Percentiles rank a stretch among this genome's conserved stretches.
Evolutionary conservation across 495 filamentous ascomycete species (phyloP).

Genomic region (Thermochaetoides thermophila): DNA sequence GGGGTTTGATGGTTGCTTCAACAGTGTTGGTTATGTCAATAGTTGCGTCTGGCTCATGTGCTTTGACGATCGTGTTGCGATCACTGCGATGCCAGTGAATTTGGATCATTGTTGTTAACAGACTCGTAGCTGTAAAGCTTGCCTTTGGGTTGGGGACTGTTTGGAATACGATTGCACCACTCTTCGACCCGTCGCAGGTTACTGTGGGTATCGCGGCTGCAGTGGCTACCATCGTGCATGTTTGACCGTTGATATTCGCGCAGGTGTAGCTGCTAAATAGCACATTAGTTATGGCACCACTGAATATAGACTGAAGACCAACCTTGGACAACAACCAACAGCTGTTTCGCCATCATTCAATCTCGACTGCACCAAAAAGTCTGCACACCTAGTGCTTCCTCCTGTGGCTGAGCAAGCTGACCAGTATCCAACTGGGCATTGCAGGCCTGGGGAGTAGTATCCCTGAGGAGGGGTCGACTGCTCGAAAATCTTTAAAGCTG

Average conservation of each 20-base stretch:
- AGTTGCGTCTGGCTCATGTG: no score
- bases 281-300: no score
- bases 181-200: slow-evolving; percentile 16
- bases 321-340: slow-evolving; percentile 24
- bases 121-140: slow-evolving; percentile 13
- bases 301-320: no score
- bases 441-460: slow-evolving; percentile 21
- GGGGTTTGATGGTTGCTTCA: no score
- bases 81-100: slow-evolving; percentile 23
- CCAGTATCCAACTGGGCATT: slow-evolving; percentile 20
- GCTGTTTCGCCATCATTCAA: slow-evolving; percentile 20
- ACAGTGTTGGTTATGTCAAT: no score
- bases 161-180: slow-evolving; percentile 5
- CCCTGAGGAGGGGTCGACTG: slow-evolving; percentile 8
- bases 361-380: slow-evolving; percentile 20
- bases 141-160: slow-evolving; percentile 12
- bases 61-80: slow-evolving; percentile 5
- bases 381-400: slow-evolving; percentile 11
- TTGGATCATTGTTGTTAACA: slow-evolving; percentile 23
- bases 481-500: slow-evolving; percentile 10
- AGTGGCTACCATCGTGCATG: slow-evolving; percentile 15
- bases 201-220: slow-evolving; percentile 14
- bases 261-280: slow-evolving; percentile 21
- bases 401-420: slow-evolving; percentile 22
- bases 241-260: slow-evolving; percentile 21